Base-by-base conservation (phyloP, 441 rosid species). In the Erodium moschatum region DNA sequence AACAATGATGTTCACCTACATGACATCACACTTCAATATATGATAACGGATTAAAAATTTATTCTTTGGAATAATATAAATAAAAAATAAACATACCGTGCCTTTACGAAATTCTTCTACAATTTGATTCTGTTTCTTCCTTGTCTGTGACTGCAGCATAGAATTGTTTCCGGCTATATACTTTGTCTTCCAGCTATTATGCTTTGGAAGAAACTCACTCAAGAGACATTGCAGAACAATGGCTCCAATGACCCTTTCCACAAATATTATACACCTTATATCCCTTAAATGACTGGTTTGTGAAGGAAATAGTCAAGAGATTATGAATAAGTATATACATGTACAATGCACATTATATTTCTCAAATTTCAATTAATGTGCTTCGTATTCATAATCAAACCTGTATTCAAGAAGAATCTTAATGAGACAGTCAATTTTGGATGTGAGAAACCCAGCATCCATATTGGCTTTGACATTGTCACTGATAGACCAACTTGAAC, bases 41-140 rank as follows among this genome's bases (percentile, higher is more conserved):
- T 64, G 19, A n/a, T 46, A 60, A 70, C 20, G 7, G 35, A 16
- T 35, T 65, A 58, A 12, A 67, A 40, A 6, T 1, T n/a, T 16
- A 15, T 33, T 44, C 38, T 27, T 52, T 38, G 48, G 8, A 60
- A 0, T 5, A 70, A 68, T 19, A 19, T 18, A 67, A 48, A 6
- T 7, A 29, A 56, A 18, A 38, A 64, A 61, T 31, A 29, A 52
- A 54, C 77, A 74, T 84, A 95, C 99, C 89, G 75, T 68, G 78
- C 99, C 98, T 62, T 73, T 74, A 27, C 90, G 85, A 73, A 95
- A 95, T 72, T 89, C 94, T 78, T 92, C 87, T 69, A 95, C 96
- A 31, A 88, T 87, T 74, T 89, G 87, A 70, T 85, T 81, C 60
- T 95, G 98, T 64, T 67, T 79, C 64, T 84, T 89, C 74, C 91